Percentiles rank a stretch among this genome's conserved stretches.
These are phyloP conservation scores for Blastobotrys apis DNA, from an alignment of 1,139 yeast species.

Conservation along the genomic window DNA sequence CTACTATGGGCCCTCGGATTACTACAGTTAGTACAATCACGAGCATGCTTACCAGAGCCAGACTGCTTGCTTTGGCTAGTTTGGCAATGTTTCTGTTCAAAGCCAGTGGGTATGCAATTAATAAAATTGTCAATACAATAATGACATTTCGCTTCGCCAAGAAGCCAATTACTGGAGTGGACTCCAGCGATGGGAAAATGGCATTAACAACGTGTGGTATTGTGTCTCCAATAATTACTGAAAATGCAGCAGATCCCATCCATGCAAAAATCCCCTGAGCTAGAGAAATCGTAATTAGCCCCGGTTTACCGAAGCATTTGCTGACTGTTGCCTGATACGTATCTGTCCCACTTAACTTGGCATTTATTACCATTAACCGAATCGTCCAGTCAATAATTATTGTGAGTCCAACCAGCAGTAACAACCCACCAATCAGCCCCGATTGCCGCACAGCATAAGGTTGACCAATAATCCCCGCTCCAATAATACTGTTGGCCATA, in stretches of 20 bases:
- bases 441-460: constrained; percentile 82
- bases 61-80: constrained; percentile 80
- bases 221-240: constrained; percentile 92
- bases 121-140: constrained; percentile 62
- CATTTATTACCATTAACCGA: constrained; percentile 70
- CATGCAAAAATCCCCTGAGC: constrained; percentile 88
- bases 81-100: constrained; percentile 77
- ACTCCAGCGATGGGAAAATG: constrained; percentile 50
- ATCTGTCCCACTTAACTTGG: constrained; percentile 67
- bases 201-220: constrained; percentile 83
- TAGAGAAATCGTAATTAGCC: constrained; percentile 61
- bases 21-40: constrained; percentile 72
- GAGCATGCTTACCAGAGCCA: constrained; percentile 81
- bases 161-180: constrained; percentile 44
- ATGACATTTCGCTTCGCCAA: constrained; percentile 62
- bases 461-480: constrained; percentile 94
- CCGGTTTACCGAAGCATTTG: constrained; percentile 70
- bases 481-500: constrained; percentile 87
- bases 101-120: constrained; percentile 79
- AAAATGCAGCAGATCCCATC: constrained; percentile 92
- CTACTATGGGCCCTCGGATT: constrained; percentile 63
- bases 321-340: constrained; percentile 86
- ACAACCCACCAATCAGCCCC: constrained; percentile 71
- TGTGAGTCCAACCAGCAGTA: constrained; percentile 58
- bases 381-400: constrained; percentile 84